Evolutionary conservation across 73 alveolate species (phyloP), one percentile per base, ranked within the genome.

Genomic region (Paramecium pentaurelia): DNA sequence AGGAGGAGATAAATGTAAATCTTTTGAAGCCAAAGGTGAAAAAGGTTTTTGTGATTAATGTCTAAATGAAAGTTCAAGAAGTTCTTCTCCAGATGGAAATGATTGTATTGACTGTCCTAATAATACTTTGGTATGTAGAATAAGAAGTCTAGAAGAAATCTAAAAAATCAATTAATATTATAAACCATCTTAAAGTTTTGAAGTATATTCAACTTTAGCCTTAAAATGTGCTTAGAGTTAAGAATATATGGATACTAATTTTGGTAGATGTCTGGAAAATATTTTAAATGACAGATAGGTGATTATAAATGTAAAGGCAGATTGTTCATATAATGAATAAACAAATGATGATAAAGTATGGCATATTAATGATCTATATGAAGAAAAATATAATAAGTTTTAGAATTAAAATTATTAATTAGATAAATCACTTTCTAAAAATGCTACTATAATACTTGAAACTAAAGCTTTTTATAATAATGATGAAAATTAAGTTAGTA

Each of bases 71-170:
- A 22, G 12, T 20, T 44, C 51, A 0, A 80, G 91, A 45, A 45
- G 77, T 27, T 40, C 73, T 0, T 42, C 91, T 20, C 7, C 8
- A 14, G 77, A 80, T 80, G 91, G 75, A 5, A 45, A 60, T 9
- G 49, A 80, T 47, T 80, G 91, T 22, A 47, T 47, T 8, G 30
- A 27, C 5, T 80, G 91, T 80, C 91, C 91, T 25, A 7, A 80
- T 20, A 8, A 11, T 10, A 44, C 91, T 49, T 3, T 22, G 6
- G 91, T 77, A 12, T 80, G 91, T 34, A 40, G 91, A 44, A 28
- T 4, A 14, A 80, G 91, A 54, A 44, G 32, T 25, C 1, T 14
- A 14, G 32, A 22, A 4, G 91, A 80, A 45, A 45, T 80, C 6
- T 0, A 80, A 8, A 0, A 10, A 12, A 1, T 4, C 2, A 80